Conservation (phyloP, 2,329 filamentous ascomycete genomes). For the Proliferodiscus dingleyae region DNA sequence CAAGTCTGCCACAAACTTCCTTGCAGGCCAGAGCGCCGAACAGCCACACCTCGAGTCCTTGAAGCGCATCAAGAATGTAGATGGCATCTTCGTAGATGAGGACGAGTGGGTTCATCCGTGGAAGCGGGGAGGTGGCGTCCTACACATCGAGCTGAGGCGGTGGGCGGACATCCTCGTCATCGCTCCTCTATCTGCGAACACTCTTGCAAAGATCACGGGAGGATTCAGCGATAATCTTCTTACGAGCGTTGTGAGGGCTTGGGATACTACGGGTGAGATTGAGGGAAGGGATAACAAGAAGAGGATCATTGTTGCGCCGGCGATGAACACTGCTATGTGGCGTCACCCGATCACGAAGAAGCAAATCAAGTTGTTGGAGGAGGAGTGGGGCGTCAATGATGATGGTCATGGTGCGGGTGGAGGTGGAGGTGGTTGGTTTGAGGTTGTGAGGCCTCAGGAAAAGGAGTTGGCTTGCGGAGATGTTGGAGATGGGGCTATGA, state of each 20-base stretch:
- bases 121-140: constrained; percentile 70
- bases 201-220: constrained; percentile 74
- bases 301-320: constrained; percentile 69
- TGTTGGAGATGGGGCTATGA: constrained; percentile 77
- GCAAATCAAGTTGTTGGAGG: constrained; percentile 64
- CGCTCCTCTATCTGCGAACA: constrained; percentile 78
- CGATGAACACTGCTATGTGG: constrained; percentile 94
- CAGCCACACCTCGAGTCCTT: constrained; percentile 66
- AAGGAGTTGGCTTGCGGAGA: constrained; percentile 85
- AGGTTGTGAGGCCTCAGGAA: constrained; percentile 66
- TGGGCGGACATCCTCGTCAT: constrained; percentile 80
- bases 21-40: constrained; percentile 69
- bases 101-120: constrained; percentile 81
- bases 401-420: constrained; percentile 62
- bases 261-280: constrained; percentile 57
- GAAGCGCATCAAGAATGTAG: constrained; percentile 61
- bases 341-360: constrained; percentile 72
- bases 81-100: constrained; percentile 75
- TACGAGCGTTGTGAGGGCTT: constrained; percentile 71
- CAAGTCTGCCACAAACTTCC: constrained; percentile 66
- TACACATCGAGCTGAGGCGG: constrained; percentile 84
- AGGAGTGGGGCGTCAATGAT: constrained; percentile 66
- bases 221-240: constrained; percentile 77
- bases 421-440: constrained; percentile 60
- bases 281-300: constrained; percentile 41